Conservation (phyloP, 108 stramenopile species). For the Phaeodactylum tricornutum region DNA sequence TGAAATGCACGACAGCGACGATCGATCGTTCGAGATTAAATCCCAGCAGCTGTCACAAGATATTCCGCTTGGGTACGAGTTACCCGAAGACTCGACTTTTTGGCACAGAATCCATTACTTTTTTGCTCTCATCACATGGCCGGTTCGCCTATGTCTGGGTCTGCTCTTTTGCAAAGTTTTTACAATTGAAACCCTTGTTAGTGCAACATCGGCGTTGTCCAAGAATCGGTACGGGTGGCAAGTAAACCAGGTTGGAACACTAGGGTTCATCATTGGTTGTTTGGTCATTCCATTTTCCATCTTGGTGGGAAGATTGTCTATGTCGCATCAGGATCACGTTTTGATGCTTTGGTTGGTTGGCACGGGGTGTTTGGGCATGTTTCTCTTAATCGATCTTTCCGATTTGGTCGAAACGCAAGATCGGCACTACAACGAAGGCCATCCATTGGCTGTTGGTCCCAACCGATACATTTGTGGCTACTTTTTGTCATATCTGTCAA, state of each 20-base stretch:
- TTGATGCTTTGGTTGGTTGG: slow-evolving; percentile 41
- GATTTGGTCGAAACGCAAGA: slow-evolving; percentile 36
- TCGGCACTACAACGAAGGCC: slow-evolving; percentile 38
- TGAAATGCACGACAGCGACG: neutral
- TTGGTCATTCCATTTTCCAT: slow-evolving; percentile 73
- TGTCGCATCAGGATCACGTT: slow-evolving; percentile 39
- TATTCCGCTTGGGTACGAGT: no score
- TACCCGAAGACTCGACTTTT: neutral
- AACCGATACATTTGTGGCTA: slow-evolving; percentile 46
- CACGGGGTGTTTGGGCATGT: slow-evolving; percentile 36
- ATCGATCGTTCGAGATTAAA: neutral
- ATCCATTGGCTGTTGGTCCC: slow-evolving; percentile 37
- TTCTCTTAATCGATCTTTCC: slow-evolving; percentile 47
- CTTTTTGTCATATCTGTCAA: slow-evolving; percentile 46
- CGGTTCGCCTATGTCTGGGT: slow-evolving; percentile 51
- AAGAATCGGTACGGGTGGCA: slow-evolving; percentile 80
- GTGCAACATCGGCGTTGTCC: slow-evolving; percentile 62
- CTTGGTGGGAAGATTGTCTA: slow-evolving; percentile 50
- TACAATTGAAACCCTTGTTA: slow-evolving; percentile 66
- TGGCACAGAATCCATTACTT: slow-evolving; percentile 2
- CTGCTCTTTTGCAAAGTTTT: slow-evolving; percentile 80
- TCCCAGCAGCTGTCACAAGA: neutral
- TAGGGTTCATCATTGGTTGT: slow-evolving; percentile 69
- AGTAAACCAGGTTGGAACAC: slow-evolving; percentile 61
- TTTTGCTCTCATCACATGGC: slow-evolving; percentile 23